Conservation (phyloP, 2,329 filamentous ascomycete species). For the Sporothrix euskadiensis region DNA sequence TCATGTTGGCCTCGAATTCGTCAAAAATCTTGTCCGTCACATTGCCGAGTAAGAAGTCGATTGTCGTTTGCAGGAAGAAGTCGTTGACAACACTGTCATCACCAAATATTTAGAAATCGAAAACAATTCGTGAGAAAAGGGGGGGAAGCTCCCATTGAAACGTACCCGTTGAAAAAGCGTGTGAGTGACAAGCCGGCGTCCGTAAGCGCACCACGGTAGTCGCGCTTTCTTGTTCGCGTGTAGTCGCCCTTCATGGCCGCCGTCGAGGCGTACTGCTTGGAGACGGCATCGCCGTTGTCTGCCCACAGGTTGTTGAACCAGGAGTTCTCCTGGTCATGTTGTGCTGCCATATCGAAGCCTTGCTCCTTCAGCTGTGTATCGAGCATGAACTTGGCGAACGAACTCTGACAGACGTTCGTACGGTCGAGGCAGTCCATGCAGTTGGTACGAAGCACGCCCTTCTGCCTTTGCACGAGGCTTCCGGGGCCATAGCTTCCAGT, state of each 20-base stretch:
- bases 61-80: slow-evolving; percentile 92
- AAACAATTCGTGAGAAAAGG: slow-evolving; percentile 27
- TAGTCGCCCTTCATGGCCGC: slow-evolving; percentile 96
- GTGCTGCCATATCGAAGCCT: slow-evolving; percentile 72
- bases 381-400: slow-evolving; percentile 79
- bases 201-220: slow-evolving; percentile 87
- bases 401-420: slow-evolving; percentile 94
- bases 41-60: slow-evolving; percentile 91
- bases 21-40: slow-evolving; percentile 83
- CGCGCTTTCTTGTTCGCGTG: slow-evolving; percentile 84
- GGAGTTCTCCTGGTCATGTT: slow-evolving; percentile 73
- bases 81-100: slow-evolving; percentile 86
- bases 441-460: slow-evolving; percentile 84
- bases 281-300: slow-evolving; percentile 95
- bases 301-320: slow-evolving; percentile 99
- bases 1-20: slow-evolving; percentile 92
- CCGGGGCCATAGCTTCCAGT: slow-evolving; percentile 30
- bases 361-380: slow-evolving; percentile 76
- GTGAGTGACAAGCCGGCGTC: slow-evolving; percentile 88
- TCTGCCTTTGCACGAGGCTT: slow-evolving; percentile 55
- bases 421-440: slow-evolving; percentile 98
- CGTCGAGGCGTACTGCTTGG: slow-evolving; percentile 92
- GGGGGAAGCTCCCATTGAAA: slow-evolving; percentile 3
- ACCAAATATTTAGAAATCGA: slow-evolving; percentile 21
- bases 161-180: slow-evolving; percentile 67